Conservation (phyloP, 441 rosid species). For the Corymbia citriodora region DNA sequence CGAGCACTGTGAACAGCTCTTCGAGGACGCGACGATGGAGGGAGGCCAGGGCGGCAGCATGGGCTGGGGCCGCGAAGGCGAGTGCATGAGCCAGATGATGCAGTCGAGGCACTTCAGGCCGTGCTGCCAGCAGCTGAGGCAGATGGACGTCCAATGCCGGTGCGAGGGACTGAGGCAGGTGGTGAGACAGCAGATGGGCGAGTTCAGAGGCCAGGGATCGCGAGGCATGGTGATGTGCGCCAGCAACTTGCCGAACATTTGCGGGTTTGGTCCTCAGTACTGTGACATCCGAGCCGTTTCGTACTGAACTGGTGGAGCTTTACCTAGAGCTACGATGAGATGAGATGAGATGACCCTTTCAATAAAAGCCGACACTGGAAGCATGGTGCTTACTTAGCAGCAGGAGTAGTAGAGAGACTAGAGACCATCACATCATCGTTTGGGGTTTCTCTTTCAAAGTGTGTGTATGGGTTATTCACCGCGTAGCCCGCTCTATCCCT, state of each 20-base stretch:
- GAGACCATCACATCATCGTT: background rate
- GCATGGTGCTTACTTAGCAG: background rate
- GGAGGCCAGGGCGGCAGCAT: background rate
- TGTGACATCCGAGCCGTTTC: background rate
- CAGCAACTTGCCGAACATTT: background rate
- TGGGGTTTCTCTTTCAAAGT: background rate
- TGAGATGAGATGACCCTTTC: background rate
- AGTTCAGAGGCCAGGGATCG: background rate
- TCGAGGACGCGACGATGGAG: background rate
- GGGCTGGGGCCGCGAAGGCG: background rate
- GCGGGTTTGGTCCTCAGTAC: conserved; percentile 4
- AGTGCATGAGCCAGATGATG: background rate
- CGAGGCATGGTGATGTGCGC: background rate
- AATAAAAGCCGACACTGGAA: background rate
- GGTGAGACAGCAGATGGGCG: background rate
- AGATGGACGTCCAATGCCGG: conserved; percentile 3
- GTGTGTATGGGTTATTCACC: background rate
- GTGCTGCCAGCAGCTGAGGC: conserved; percentile 20
- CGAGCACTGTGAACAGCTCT: background rate
- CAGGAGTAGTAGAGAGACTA: background rate
- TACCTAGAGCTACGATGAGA: background rate
- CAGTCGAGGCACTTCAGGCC: background rate
- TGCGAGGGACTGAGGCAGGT: conserved; percentile 12
- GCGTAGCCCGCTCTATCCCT: background rate
- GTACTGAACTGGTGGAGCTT: background rate